Base-by-base conservation (phyloP, 805 yeast genomes). In the Huiozyma naganishii region DNA sequence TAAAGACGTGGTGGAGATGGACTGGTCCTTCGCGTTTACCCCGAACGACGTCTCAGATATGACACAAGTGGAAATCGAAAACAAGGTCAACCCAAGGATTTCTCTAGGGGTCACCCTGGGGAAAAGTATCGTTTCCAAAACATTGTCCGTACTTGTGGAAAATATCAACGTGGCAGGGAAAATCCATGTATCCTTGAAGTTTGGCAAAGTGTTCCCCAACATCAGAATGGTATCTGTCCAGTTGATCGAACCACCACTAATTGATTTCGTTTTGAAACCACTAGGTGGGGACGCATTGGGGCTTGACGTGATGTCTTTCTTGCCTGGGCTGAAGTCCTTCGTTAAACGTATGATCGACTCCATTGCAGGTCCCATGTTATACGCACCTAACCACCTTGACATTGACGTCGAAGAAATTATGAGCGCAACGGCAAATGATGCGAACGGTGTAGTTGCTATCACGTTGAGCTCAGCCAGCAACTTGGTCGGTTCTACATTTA, bases 241-340 rank as follows among this genome's bases (percentile, higher is more conserved):
- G 49, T 76, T 84, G 54, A 67, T 84, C 55, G 90, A 83, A 59
- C 82, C 90, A 13, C 92, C 92, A 34, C 70, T 73, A 29, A 81
- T 84, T 56, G 89, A 81, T 57, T 84, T 83, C 59, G 81, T 79
- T 17, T 73, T 84, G 68, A 84, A 84, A 59, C 95, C 95, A 7
- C 82, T 84, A 42, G 92, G 92, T 60, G 92, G 94, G 66, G 90
- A 84, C 59, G 80, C 89, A n/a, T 72, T 84, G 47, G 95, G 95
- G 48, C 57, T 84, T 37, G 95, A 84, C 65, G 75, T 84, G 52
- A 84, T 84, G 94, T 79, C 89, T 3, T 71, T 83, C 52, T 73
- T 84, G 50, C 95, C 95, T 4, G 92, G 92, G 48, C 74, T 84
- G 57, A 73, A 85, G 27, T 68, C 78, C 3, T 79, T 83, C 55